These are phyloP conservation scores for Psilocybe cubensis DNA, from an alignment of 768 basidiomycete genomes.

Conservation along the genomic window DNA sequence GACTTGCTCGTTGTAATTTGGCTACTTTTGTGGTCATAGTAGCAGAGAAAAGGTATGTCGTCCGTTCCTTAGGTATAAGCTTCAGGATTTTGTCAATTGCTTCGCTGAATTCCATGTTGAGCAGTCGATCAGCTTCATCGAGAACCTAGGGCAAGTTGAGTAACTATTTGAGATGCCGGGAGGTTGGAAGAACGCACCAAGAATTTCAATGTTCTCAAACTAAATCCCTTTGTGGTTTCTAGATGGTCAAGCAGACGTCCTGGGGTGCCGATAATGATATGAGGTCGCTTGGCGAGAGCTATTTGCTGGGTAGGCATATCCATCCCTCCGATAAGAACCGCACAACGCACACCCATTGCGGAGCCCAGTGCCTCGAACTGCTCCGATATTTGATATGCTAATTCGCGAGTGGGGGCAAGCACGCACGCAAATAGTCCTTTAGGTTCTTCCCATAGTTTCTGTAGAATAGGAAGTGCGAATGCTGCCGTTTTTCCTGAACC, in stretches of 20 bases:
- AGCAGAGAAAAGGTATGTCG: constrained; percentile 96
- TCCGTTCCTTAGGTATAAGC: constrained; percentile 91
- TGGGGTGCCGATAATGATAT: constrained; percentile 94
- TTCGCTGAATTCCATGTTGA: constrained; percentile 96
- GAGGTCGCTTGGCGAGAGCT: constrained; percentile 91
- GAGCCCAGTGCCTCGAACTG: constrained; percentile 93
- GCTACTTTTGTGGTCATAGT: constrained; percentile 99
- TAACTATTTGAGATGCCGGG: neutral
- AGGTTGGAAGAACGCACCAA: constrained; percentile 55
- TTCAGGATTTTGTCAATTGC: constrained; percentile 97
- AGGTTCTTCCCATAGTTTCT: constrained; percentile 96
- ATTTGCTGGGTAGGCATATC: constrained; percentile 91
- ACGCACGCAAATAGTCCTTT: constrained; percentile 92
- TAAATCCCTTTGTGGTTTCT: constrained; percentile 98
- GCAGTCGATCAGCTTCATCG: constrained; percentile 93
- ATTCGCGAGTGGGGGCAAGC: constrained; percentile 95
- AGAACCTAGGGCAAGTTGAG: constrained; percentile 64
- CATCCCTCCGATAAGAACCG: constrained; percentile 94
- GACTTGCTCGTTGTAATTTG: constrained; percentile 92
- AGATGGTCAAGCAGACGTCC: constrained; percentile 93
- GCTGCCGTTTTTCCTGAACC: constrained; percentile 98
- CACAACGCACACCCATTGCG: constrained; percentile 89
- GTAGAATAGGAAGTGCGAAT: constrained; percentile 93
- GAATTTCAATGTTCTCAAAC: constrained; percentile 82
- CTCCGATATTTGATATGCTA: constrained; percentile 98